Percentiles rank a stretch among this genome's conserved stretches.
Evolutionary conservation across 129 eudicot species (phyloP).

Genomic region (Gnaphalium uliginosum): DNA sequence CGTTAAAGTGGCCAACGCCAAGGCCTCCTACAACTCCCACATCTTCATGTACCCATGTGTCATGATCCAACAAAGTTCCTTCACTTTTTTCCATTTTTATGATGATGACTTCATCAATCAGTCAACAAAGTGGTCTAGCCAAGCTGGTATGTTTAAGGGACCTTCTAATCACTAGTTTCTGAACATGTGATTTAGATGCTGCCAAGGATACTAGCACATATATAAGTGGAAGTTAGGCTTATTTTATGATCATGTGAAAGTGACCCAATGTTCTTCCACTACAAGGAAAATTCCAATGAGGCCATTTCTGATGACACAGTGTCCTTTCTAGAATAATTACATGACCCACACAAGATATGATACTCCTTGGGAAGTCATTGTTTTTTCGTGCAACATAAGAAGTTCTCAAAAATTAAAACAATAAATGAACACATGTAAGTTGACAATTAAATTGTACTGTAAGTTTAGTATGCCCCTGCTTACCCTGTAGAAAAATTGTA

Average conservation of each 20-base stretch:
- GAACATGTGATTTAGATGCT: constrained; percentile 15
- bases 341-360: not conserved
- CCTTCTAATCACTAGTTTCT: constrained; percentile 4
- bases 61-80: not conserved
- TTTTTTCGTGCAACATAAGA: not conserved
- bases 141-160: constrained; percentile 22
- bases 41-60: not conserved
- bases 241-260: constrained; percentile 17
- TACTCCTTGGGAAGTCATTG: not conserved
- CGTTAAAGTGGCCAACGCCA: constrained; percentile 1
- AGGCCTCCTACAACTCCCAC: not conserved
- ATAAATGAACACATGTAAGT: too few species aligned
- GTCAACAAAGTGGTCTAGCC: constrained; percentile 34
- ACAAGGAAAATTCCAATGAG: not conserved
- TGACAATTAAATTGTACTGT: not conserved
- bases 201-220: constrained; percentile 14
- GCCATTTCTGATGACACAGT: constrained; percentile 16
- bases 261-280: constrained; percentile 22
- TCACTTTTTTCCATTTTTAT: constrained; percentile 9
- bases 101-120: constrained; percentile 26
- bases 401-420: not conserved
- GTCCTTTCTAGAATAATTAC: not conserved
- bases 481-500: not conserved
- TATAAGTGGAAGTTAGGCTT: constrained; percentile 29
- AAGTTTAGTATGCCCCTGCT: not conserved